Evolutionary conservation across 2,329 filamentous ascomycete genomes (phyloP), one percentile per base, ranked within the genome.

Genomic region (Ophiostoma australiae): DNA sequence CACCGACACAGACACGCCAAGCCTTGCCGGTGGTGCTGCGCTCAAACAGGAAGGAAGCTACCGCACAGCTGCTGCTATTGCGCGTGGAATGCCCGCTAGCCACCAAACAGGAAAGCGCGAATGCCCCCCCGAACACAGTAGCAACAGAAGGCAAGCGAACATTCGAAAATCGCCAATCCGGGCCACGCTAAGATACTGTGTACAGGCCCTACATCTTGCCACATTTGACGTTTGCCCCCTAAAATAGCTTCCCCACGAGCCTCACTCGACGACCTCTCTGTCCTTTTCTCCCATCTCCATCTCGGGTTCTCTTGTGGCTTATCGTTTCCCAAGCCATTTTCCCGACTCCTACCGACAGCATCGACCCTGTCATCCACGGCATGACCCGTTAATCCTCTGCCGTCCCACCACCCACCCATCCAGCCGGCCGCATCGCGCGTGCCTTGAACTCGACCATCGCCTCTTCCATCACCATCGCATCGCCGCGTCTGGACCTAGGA

Each of bases 381-480:
- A 20, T 65, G 67, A 55, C 39, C n/a, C 13, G 31, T 55, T 68
- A 58, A 27, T 31, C 44, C 20, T 17, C 15, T 35, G 37, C 27
- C 13, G 31, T 39, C 44, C 39, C 13, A 17, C 41, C 55, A 31
- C 41, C 65, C 61, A 63, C 63, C 10, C 52, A 35, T 65, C 63
- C 70, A 37, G 68, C 68, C 71, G 71, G 71, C 71, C 71, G 71
- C 71, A 70, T 67, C 67, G 65, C 8, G 65, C 65, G 69, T 61
- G 67, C 65, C 71, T 68, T 72, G 71, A 67, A 15, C 23, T 31
- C 15, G 63, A 31, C 35, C 35, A 20, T 23, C 35, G 33, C 39
- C 17, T 67, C 20, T 15, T 52, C 41, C 39, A 35, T 20, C 55
- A 39, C 65, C 66, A 10, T 63, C 69, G 27, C 65, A 33, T 33